Conservation (phyloP, 345 rosid species). For the Linum lewisii region DNA sequence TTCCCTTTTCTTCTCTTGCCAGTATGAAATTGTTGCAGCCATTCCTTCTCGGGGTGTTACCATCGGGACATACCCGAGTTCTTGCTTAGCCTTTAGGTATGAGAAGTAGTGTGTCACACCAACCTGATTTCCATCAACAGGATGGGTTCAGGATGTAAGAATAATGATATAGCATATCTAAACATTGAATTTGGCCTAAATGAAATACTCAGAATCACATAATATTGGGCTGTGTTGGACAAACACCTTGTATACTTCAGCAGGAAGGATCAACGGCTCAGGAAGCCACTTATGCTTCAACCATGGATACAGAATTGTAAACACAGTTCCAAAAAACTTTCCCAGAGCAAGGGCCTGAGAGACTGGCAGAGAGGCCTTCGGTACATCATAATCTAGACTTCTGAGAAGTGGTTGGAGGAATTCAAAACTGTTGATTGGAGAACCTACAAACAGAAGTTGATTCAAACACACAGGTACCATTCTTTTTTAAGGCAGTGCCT, state of each 20-base stretch:
- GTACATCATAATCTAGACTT: constrained; percentile 67
- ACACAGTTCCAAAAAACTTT: constrained; percentile 44
- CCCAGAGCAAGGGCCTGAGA: constrained; percentile 48
- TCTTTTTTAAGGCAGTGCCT: not conserved
- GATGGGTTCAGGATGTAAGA: too few relatives aligned
- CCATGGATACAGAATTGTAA: constrained; percentile 71
- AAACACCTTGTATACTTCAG: constrained; percentile 91
- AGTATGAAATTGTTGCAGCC: constrained; percentile 76
- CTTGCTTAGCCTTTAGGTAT: constrained; percentile 71
- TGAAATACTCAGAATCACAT: not conserved
- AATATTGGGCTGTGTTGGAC: constrained; percentile 5
- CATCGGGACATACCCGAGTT: constrained; percentile 82
- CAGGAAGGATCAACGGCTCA: constrained; percentile 73
- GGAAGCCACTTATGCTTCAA: constrained; percentile 81
- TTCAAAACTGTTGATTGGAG: constrained; percentile 77
- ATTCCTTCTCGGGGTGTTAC: constrained; percentile 73
- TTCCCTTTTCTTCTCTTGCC: constrained; percentile 62
- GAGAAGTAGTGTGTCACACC: constrained; percentile 93
- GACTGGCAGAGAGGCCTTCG: constrained; percentile 45
- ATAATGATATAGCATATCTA: too few relatives aligned
- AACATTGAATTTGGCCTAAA: too few relatives aligned
- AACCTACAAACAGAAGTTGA: constrained; percentile 35
- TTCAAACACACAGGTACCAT: constrained; percentile 1
- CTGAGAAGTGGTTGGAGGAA: constrained; percentile 57
- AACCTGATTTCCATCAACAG: too few relatives aligned